Evolutionary conservation across 2,329 filamentous ascomycete genomes (phyloP).

Genomic region (Cercospora beticola): DNA sequence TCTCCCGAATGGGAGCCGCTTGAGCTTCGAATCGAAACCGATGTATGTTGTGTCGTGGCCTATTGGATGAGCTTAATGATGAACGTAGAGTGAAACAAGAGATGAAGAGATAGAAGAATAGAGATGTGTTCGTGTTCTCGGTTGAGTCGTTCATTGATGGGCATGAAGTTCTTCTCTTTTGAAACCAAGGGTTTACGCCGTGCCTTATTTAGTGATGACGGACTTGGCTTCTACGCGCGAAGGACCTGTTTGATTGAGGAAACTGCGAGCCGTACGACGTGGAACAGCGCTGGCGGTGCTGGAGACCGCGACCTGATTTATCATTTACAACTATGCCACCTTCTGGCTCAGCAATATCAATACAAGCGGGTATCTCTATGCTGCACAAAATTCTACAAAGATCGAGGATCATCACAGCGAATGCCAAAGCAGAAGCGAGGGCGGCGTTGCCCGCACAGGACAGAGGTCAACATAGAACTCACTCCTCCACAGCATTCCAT

Average conservation of each 20-base stretch:
- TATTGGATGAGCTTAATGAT: background rate
- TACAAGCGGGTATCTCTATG: background rate
- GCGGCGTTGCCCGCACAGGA: background rate
- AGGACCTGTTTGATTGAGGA: too few relatives aligned
- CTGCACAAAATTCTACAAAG: background rate
- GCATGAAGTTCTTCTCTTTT: background rate
- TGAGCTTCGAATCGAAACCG: conserved; percentile 13
- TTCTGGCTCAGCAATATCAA: background rate
- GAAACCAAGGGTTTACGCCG: background rate
- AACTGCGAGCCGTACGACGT: too few relatives aligned
- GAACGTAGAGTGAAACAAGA: background rate
- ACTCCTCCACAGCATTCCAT: conserved; percentile 10
- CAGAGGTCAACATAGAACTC: background rate
- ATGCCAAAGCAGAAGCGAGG: background rate
- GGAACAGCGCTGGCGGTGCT: background rate
- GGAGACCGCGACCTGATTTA: background rate
- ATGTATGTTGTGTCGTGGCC: background rate
- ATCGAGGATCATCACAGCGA: background rate
- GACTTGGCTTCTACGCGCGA: too few relatives aligned
- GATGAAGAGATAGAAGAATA: background rate
- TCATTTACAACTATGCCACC: background rate
- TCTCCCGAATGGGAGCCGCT: conserved; percentile 14
- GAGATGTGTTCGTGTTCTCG: background rate
- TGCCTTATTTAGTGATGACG: background rate
- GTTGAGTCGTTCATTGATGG: background rate